Evolutionary conservation across 805 yeast species (phyloP).

Genomic region (Ogataea degrootiae): DNA sequence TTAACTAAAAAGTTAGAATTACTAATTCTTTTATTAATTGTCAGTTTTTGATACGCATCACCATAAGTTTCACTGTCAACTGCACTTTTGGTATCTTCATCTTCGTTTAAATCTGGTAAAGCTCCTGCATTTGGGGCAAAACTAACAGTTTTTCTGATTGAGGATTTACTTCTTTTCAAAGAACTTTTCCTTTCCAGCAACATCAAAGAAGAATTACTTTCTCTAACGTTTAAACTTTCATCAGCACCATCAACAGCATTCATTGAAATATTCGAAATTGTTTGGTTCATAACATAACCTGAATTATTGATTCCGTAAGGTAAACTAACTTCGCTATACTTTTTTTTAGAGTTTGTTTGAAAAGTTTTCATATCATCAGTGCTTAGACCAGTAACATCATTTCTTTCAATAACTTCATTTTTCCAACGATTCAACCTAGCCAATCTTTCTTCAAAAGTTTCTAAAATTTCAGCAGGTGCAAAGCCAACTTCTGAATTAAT

Average conservation of each 20-base stretch:
- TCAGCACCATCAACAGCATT: neutral
- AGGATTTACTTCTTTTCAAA: slow-evolving; percentile 20
- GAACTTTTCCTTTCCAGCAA: slow-evolving; percentile 22
- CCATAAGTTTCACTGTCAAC: slow-evolving; percentile 38
- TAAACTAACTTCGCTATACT: slow-evolving; percentile 12
- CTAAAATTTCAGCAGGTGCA: slow-evolving; percentile 94
- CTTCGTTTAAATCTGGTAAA: slow-evolving; percentile 15
- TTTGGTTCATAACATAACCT: slow-evolving; percentile 9
- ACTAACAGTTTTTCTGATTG: slow-evolving; percentile 26
- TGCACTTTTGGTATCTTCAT: slow-evolving; percentile 36
- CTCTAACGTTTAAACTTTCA: neutral
- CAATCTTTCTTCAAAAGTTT: slow-evolving; percentile 83
- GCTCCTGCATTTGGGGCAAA: slow-evolving; percentile 21
- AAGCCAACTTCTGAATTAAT: slow-evolving; percentile 60
- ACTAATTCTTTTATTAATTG: slow-evolving; percentile 24
- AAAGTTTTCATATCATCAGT: slow-evolving; percentile 25
- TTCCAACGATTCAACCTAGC: slow-evolving; percentile 92
- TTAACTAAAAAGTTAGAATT: slow-evolving; percentile 28
- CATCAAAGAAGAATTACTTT: slow-evolving; percentile 15
- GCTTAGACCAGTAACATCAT: slow-evolving; percentile 17
- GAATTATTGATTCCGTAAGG: slow-evolving; percentile 1
- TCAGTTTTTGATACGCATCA: slow-evolving; percentile 18
- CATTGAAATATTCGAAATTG: neutral
- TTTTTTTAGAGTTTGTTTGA: slow-evolving; percentile 16
- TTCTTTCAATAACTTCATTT: slow-evolving; percentile 65